Base-by-base conservation (phyloP, 768 basidiomycete species). In the Rhizopogon rudus region DNA sequence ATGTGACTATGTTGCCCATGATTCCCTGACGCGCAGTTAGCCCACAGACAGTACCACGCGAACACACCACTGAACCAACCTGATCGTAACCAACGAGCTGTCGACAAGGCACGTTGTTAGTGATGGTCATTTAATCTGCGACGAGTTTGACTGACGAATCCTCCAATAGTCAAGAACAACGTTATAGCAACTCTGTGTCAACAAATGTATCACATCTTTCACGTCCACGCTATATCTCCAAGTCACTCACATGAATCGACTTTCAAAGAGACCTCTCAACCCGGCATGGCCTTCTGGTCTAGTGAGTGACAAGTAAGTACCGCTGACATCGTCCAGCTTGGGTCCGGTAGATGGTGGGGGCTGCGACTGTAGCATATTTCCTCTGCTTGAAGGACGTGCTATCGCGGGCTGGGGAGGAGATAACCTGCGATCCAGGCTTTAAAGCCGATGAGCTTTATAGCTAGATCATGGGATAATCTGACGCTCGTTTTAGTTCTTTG, bases 151-250 rank as follows among this genome's bases (percentile, higher is more conserved):
- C 68, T 66, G 31, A 69, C 68, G 39, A 69, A 69, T 46, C 68
- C 68, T 44, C 68, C 68, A 42, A 69, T 33, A 5, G 69, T 62
- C 41, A 67, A 67, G 51, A 69, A 69, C 44, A 60, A 64, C 8
- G 68, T 65, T 57, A 71, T 55, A 22, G 69, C 65, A 55, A 71
- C 61, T 53, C 68, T 69, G 43, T 9, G 20, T 6, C 44, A 40
- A 40, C 22, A 22, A 25, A 31, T 52, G 10, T 12, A 51, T 57
- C 40, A 59, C 54, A 51, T 58, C 20, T 0, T 35, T 40, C 1
- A 5, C 13, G 31, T 33, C 8, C 3, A 28, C 8, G 5, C 7
- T 10, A 29, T 16, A 25, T 17, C 10, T 41, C 14, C 22, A 25
- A 31, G 2, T 9, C 37, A 49, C 67, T 60, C 59, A 71, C 68